Evolutionary conservation across 1,284 basidiomycete genomes (phyloP), one percentile per base, ranked within the genome.

Genomic region (Bjerkandera adusta): DNA sequence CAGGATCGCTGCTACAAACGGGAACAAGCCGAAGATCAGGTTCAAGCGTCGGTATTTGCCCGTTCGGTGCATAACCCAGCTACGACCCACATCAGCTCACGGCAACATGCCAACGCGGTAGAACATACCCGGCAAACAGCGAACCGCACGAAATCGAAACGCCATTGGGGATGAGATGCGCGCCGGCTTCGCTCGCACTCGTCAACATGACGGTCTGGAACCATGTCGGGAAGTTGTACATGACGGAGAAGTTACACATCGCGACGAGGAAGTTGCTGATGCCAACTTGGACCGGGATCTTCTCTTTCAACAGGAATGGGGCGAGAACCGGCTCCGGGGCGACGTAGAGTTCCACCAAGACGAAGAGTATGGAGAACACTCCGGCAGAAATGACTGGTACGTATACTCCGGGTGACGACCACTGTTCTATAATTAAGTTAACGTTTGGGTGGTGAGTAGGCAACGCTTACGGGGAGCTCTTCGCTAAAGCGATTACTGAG

Each of bases 201-300:
- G 84, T 81, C 41, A 89, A 66, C 54, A 79, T 72, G 10, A 93
- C 90, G 0, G 87, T 89, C 64, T 93, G 89, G 64, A 92, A 94
- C 85, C 83, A 92, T 65, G 87, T 86, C 2, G 91, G 91, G 62
- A 80, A 89, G 66, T 89, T 90, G 66, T 90, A 89, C 63, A 81
- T 83, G 54, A 86, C 72, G 0, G 82, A 68, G 57, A 92, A 88
- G 57, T 89, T 90, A 62, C 83, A 88, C 16, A 76, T 73, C 2
- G 84, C 72, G 15, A 91, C 85, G 22, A 89, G 74, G 57, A 91
- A 87, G 60, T 92, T 92, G 57, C 81, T 85, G 42, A 72, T 66
- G 7, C 84, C 83, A 24, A 90, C 81, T 1, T 89, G 73, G 8
- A 88, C 75, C 0, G 86, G 88, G 1, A 90, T 81, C 36, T 74